A percentile compares a stretch with the other conserved stretches of the same genome.
Conservation (phyloP, 108 stramenopile species). For the Cyclotella distinguenda region DNA sequence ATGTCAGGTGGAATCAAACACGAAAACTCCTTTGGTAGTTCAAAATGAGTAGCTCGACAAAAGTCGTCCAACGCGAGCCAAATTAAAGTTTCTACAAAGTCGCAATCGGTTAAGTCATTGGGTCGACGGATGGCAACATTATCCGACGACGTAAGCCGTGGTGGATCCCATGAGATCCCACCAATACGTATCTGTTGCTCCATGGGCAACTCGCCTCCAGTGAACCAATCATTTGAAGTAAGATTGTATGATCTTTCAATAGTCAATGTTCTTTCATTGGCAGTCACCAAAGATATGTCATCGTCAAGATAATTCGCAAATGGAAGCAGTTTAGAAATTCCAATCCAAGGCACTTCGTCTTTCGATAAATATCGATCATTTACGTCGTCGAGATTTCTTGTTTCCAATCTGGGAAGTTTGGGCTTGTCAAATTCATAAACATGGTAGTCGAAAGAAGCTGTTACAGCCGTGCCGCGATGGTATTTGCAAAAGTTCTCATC, state of each 20-base stretch:
- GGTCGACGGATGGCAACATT: slow-evolving; percentile 8
- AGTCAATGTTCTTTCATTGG: slow-evolving; percentile 15
- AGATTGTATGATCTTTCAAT: background rate
- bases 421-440: slow-evolving; percentile 68
- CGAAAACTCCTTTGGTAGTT: slow-evolving; percentile 46
- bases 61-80: slow-evolving; percentile 67
- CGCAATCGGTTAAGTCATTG: slow-evolving; percentile 30
- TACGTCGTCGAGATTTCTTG: background rate
- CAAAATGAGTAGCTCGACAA: slow-evolving; percentile 40
- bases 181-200: slow-evolving; percentile 51
- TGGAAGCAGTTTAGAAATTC: slow-evolving; percentile 54
- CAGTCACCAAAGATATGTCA: slow-evolving; percentile 25
- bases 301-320: slow-evolving; percentile 56
- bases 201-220: slow-evolving; percentile 29
- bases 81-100: slow-evolving; percentile 58
- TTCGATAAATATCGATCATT: slow-evolving; percentile 32
- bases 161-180: slow-evolving; percentile 47
- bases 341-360: slow-evolving; percentile 53
- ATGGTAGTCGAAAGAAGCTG: slow-evolving; percentile 62
- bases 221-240: background rate
- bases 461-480: slow-evolving; percentile 44
- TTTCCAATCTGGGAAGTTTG: slow-evolving; percentile 43
- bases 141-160: slow-evolving; percentile 3
- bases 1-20: slow-evolving; percentile 55
- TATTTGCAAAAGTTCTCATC: slow-evolving; percentile 27